Percentiles rank a stretch among this genome's conserved stretches.
Conservation (phyloP, 768 basidiomycete genomes). For the Chalciporus pseudorubinellus region DNA sequence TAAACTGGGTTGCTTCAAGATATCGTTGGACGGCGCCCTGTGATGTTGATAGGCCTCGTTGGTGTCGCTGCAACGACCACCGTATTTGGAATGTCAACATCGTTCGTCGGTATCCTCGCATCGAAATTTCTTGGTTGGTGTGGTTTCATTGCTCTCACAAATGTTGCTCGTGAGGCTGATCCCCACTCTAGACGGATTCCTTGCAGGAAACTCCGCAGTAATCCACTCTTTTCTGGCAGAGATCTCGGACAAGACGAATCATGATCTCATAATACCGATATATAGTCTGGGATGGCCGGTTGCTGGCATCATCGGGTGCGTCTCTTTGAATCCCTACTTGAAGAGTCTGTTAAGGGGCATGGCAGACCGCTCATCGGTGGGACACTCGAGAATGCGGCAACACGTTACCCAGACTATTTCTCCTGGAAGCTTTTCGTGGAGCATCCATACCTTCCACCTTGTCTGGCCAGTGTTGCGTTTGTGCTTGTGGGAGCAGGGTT, state of each 20-base stretch:
- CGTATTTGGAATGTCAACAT: slow-evolving; percentile 53
- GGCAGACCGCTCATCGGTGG: slow-evolving; percentile 18
- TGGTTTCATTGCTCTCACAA: no score
- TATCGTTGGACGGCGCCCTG: no score
- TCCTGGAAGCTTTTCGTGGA: slow-evolving; percentile 11
- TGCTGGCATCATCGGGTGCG: slow-evolving; percentile 53
- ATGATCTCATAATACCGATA: slow-evolving; percentile 55
- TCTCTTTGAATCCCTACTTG: neutral
- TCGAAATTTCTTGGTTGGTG: slow-evolving; percentile 50
- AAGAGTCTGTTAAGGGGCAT: no score
- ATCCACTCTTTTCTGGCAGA: slow-evolving; percentile 61
- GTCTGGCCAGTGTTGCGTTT: slow-evolving; percentile 10
- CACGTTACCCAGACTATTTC: slow-evolving; percentile 11
- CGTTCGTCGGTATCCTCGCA: slow-evolving; percentile 44
- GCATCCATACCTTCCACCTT: slow-evolving; percentile 19
- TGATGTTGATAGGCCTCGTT: slow-evolving; percentile 20
- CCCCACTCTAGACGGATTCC: slow-evolving; percentile 48
- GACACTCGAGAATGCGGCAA: slow-evolving; percentile 18
- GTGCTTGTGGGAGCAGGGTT: slow-evolving; percentile 8
- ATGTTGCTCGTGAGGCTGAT: no score
- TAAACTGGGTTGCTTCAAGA: no score
- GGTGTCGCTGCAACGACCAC: slow-evolving; percentile 52
- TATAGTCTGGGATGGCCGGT: slow-evolving; percentile 58
- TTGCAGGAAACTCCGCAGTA: slow-evolving; percentile 60
- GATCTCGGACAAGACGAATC: slow-evolving; percentile 60